Evolutionary conservation across 2,329 filamentous ascomycete genomes (phyloP).

Genomic region (Beauveria varroae): DNA sequence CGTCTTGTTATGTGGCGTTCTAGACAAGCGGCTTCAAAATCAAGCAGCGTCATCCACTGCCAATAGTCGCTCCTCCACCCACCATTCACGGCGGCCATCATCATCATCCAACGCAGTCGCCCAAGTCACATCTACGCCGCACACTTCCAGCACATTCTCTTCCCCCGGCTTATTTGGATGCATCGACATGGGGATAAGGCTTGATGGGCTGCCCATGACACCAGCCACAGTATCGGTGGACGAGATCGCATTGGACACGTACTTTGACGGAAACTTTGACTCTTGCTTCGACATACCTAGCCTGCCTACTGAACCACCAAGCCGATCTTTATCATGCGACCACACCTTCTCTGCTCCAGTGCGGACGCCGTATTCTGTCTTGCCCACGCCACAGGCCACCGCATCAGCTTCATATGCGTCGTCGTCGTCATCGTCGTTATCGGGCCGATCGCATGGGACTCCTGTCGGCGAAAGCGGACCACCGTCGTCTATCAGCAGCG

Average conservation of each 20-base stretch:
- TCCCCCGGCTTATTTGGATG: background rate
- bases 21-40: conserved; percentile 1
- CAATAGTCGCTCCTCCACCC: background rate
- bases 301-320: background rate
- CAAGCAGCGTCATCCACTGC: background rate
- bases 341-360: background rate
- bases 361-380: background rate
- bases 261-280: background rate
- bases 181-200: background rate
- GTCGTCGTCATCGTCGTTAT: background rate
- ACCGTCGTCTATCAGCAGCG: background rate
- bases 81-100: background rate
- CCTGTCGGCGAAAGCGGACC: background rate
- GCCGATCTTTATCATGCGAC: background rate
- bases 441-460: background rate
- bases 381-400: background rate
- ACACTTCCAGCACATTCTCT: background rate
- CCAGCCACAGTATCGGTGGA: background rate
- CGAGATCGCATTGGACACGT: background rate
- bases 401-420: background rate
- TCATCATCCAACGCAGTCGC: background rate
- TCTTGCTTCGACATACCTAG: background rate
- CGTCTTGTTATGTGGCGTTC: background rate
- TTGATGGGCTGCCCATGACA: background rate
- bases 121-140: background rate